Evolutionary conservation across 75 land plant genomes (phyloP), one percentile per base, ranked within the genome.

Genomic region (Picea glauca): DNA sequence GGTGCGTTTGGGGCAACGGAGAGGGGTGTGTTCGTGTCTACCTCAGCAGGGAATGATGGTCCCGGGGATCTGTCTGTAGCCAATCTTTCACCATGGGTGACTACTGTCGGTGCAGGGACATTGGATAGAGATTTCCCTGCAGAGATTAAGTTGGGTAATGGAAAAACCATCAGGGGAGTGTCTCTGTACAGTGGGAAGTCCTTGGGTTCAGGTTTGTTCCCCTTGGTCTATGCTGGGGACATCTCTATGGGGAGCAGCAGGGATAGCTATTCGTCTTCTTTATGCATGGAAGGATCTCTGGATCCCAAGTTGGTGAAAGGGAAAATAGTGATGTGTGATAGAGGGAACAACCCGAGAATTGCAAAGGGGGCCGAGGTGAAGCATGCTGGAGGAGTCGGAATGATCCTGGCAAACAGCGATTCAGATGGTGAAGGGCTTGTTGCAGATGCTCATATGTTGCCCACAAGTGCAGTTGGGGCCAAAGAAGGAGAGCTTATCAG

Each of bases 11-110:
- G 91, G 9, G 99, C 99, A 21, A 89, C 78, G 72, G 75, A 90
- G 30, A 72, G 76, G 21, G 98, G 98, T 1, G 85, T 97, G n/a
- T 93, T 95, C 63, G 98, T 95, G 0, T 81, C 99, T 13, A 86
- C 95, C 46, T 97, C 99, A 5, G 98, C 95, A 23, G 99, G 99
- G 1, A 97, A 97, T 82, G 89, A 90, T 9, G 99, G 99, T 5
- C 98, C 99, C 5, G 80, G 74, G 11, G 82, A 78, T 1, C 83
- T 91, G 85, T 90, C 99, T 13, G 99, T 97, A 0, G 88, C 94
- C 11, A 97, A 97, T 77, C 84, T 95, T 15, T 92, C 99, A 5
- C 99, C 99, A 1, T 97, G 99, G 99, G 57, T 95, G 15, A 87
- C 91, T 31, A 90, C 98, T 13, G 98, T 97, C 30, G 99, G 94